These are phyloP conservation scores for Tarenaya hassleriana DNA, from an alignment of 345 rosid genomes.

Conservation along the genomic window DNA sequence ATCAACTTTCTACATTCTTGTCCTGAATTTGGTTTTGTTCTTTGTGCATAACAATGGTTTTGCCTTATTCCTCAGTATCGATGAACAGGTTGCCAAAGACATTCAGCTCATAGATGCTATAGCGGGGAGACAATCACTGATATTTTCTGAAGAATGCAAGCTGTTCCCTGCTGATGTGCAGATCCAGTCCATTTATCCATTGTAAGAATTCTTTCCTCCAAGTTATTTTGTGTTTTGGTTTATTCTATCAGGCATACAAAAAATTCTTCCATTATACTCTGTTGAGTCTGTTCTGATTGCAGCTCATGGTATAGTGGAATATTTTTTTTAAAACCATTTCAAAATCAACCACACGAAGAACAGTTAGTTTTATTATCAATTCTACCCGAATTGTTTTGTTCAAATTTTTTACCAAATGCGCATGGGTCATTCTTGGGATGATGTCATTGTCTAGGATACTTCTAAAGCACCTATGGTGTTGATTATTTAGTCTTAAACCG, in stretches of 20 bases:
- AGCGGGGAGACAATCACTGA: constrained; percentile 89
- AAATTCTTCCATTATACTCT: neutral
- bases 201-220: constrained; percentile 40
- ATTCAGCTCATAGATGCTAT: constrained; percentile 88
- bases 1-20: no score
- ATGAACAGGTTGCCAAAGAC: constrained; percentile 94
- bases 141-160: constrained; percentile 98
- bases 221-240: constrained; percentile 4
- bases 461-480: no score
- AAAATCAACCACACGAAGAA: no score
- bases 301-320: neutral
- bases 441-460: no score
- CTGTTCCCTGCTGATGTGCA: constrained; percentile 98
- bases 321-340: no score
- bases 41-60: constrained; percentile 31
- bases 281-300: constrained; percentile 12
- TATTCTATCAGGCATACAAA: neutral
- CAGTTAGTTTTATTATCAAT: no score
- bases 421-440: neutral
- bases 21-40: no score
- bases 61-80: constrained; percentile 53
- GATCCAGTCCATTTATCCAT: constrained; percentile 91
- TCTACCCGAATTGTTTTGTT: no score
- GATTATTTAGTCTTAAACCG: constrained; percentile 2
- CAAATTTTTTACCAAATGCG: neutral